Percentiles rank a stretch among this genome's conserved stretches.
phyloP scores from a whole-genome alignment of 2,329 filamentous ascomycete genomes.

The Stachybotrys chartarum region DNA sequence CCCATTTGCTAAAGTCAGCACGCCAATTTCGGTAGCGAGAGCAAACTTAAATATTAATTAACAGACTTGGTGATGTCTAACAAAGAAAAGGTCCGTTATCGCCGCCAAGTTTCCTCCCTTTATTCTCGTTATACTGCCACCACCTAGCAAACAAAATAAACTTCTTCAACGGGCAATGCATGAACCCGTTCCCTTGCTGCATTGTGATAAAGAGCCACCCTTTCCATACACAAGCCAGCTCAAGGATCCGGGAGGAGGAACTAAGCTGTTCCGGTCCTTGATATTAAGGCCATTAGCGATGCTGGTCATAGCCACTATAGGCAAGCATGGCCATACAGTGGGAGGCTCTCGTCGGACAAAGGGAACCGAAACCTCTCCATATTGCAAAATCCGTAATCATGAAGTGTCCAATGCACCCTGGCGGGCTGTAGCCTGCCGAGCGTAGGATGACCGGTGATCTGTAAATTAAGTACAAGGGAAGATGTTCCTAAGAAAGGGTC shows the following conservation, averaged over 20 bases:
- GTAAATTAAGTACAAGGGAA: conserved; percentile 46
- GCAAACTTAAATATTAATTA: not conserved
- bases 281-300: not conserved
- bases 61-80: not conserved
- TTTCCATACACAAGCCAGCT: not conserved
- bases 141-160: not conserved
- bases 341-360: conserved; percentile 9
- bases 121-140: not conserved
- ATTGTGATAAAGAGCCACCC: not conserved
- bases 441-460: conserved; percentile 52
- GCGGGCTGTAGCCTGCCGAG: conserved; percentile 39
- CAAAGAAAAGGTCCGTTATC: not conserved
- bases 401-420: conserved; percentile 52
- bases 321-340: not conserved
- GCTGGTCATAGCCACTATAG: not conserved
- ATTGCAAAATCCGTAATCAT: conserved; percentile 56
- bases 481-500: conserved; percentile 39
- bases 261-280: not conserved
- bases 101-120: not conserved
- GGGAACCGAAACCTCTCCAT: conserved; percentile 28
- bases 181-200: not conserved
- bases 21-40: not conserved
- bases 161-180: not conserved
- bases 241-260: not conserved
- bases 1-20: too few relatives aligned